Percentiles rank a stretch among this genome's conserved stretches.
Evolutionary conservation across 2,329 filamentous ascomycete species (phyloP).

Genomic region (Calycina marina): DNA sequence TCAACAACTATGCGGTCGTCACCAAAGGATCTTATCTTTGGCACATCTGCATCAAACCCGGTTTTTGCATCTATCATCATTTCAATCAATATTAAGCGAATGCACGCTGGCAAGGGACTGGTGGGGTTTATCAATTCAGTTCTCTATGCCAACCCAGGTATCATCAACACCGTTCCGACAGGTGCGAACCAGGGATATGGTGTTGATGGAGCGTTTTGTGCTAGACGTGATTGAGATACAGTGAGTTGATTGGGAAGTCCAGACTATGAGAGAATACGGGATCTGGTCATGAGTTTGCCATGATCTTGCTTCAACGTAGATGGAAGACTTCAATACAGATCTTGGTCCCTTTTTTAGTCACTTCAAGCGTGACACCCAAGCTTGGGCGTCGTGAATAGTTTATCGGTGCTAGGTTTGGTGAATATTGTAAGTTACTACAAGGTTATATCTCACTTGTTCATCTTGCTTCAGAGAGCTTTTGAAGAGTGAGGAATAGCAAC

Average conservation of each 20-base stretch:
- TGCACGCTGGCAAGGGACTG: constrained; percentile 31
- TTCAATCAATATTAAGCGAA: constrained; percentile 45
- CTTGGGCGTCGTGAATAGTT: too few relatives aligned
- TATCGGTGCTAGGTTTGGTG: too few relatives aligned
- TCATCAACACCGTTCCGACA: constrained; percentile 18
- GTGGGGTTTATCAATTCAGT: constrained; percentile 30
- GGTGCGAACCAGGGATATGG: constrained; percentile 28
- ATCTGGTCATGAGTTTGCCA: constrained; percentile 1
- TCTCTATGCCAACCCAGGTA: constrained; percentile 22
- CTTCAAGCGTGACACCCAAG: too few relatives aligned
- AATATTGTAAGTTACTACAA: too few relatives aligned
- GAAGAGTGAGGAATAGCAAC: too few relatives aligned
- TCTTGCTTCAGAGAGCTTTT: too few relatives aligned
- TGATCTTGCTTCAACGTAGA: too few relatives aligned
- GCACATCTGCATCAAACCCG: constrained; percentile 39
- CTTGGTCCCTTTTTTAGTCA: too few relatives aligned
- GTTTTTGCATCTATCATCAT: constrained; percentile 41
- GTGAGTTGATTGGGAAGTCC: constrained; percentile 25
- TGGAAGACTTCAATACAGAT: too few relatives aligned
- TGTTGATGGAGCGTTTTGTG: constrained; percentile 17
- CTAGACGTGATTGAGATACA: constrained; percentile 24
- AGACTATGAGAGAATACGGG: constrained; percentile 2
- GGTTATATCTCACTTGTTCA: too few relatives aligned
- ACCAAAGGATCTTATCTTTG: constrained; percentile 27
- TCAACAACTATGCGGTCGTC: constrained; percentile 35